Base-by-base conservation (phyloP, 768 basidiomycete species). In the Panaeolus papilionaceus region DNA sequence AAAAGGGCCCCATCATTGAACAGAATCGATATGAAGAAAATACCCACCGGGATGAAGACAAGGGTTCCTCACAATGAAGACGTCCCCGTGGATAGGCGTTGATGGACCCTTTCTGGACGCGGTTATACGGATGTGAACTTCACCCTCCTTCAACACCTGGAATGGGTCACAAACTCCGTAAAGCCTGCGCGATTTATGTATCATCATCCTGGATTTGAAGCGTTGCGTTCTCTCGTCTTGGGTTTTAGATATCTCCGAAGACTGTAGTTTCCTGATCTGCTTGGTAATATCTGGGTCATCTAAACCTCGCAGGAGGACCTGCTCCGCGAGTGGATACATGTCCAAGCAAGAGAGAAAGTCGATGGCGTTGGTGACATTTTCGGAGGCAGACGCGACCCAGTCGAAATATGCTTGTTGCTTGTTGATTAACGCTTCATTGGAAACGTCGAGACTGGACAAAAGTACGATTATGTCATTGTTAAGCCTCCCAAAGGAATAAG, bases 391-490 rank as follows among this genome's bases (percentile, higher is more conserved):
- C 20, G 72, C 73, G 42, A 92, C 85, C 89, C 89, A 90, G 10
- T 79, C 73, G 65, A 90, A 85, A 72, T 91, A 91, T 37, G 79
- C 79, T 11, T 82, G 74, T 72, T 90, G 90, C 71, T 89, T 90
- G 1, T 76, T 77, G 6, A 87, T 74, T 2, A 91, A 73, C 7
- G 79, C 82, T 62, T 88, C 87, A 65, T 85, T 81, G 0, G 85
- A 79, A 54, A 91, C 79, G 0, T 89, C 90, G 5, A 92, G 84
- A 65, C 88, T 87, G 1, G 88, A 86, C 4, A 91, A 80, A 8
- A 91, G 85, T 38, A 88, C 86, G 18, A 91, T 87, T 72, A 91
- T 85, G 64, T 91, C 90, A 74, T 90, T 90, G 74, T 92, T 92
- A 38, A 92, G 79, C 6, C 89, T 83, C 0, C 86, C 89, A 69